Conservation (phyloP, 495 filamentous ascomycete genomes). For the Tirmania nivea region DNA sequence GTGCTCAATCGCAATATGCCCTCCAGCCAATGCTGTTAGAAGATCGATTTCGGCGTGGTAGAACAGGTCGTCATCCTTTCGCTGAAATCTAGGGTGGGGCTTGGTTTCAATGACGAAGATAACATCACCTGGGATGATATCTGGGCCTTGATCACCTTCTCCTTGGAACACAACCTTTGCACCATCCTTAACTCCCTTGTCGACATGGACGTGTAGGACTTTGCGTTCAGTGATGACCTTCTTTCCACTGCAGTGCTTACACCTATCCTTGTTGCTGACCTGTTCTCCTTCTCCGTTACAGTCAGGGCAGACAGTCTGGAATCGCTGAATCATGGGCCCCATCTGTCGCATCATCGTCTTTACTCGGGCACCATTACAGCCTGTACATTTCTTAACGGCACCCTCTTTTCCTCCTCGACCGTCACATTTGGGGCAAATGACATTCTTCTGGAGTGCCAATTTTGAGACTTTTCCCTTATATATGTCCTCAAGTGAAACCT, state of each 20-base stretch:
- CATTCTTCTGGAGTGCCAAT: conserved; percentile 85
- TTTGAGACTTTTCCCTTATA: conserved; percentile 97
- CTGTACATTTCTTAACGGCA: conserved; percentile 71
- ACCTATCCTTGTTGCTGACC: conserved; percentile 85
- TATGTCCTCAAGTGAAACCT: conserved; percentile 92
- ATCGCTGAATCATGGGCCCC: conserved; percentile 99
- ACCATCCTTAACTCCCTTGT: conserved; percentile 77
- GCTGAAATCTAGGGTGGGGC: conserved; percentile 82
- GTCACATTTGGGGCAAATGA: conserved; percentile 88
- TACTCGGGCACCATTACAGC: conserved; percentile 86
- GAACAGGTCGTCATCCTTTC: conserved; percentile 89
- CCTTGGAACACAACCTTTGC: conserved; percentile 91
- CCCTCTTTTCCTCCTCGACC: conserved; percentile 95
- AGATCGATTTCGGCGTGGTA: conserved; percentile 92
- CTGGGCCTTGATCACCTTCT: conserved; percentile 91
- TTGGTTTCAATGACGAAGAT: conserved; percentile 97
- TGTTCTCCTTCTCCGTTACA: conserved; percentile 94
- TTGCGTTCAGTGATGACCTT: conserved; percentile 96
- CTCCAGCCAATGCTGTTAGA: conserved; percentile 81
- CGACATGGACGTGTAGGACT: conserved; percentile 93
- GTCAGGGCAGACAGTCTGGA: conserved; percentile 97
- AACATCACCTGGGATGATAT: conserved; percentile 79
- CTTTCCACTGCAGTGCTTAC: conserved; percentile 85
- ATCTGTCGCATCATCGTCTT: conserved; percentile 99
- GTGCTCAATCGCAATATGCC: conserved; percentile 76